Evolutionary conservation across 352 stramenopile species (phyloP), one percentile per base, ranked within the genome.

Genomic region (Pythium vanterpoolii): DNA sequence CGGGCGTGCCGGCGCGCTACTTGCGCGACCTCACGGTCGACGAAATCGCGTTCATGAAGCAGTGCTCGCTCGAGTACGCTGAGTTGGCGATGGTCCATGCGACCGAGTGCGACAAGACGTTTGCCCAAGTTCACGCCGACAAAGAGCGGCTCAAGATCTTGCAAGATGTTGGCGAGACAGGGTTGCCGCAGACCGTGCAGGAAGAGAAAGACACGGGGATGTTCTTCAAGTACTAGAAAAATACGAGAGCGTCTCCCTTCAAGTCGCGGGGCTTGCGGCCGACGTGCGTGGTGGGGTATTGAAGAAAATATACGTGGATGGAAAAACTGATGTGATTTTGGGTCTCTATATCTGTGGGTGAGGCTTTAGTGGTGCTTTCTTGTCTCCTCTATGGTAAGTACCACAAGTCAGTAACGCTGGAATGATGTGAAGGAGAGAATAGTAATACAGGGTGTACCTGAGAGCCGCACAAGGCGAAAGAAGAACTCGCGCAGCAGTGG

Each of bases 201-300:
- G 68, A 86, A 47, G 80, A 83, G 26, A 79, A 90, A 68, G 83
- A 95, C 69, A 88, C 75, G 21, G 86, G 86, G 33, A 62, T 95
- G 52, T 95, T 87, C 73, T 95, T 95, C 76, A 87, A 83, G 76
- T 95, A 95, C 79, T 95, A 95, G 80, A n/a, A n/a, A n/a, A n/a
- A n/a, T n/a, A n/a, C n/a, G n/a, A n/a, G n/a, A n/a, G n/a, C n/a
- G n/a, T n/a, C n/a, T n/a, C n/a, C n/a, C n/a, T n/a, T n/a, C n/a
- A n/a, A n/a, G n/a, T n/a, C n/a, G n/a, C n/a, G n/a, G n/a, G n/a
- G n/a, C n/a, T n/a, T n/a, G n/a, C n/a, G n/a, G n/a, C n/a, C n/a
- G n/a, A n/a, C n/a, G n/a, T n/a, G n/a, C n/a, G 38, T 23, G 18
- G 38, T 7, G 40, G 40, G 21, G 16, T 19, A 24, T 14, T 7